Base-by-base conservation (phyloP, 2,329 filamentous ascomycete species). In the Lecanicillium sp. region DNA sequence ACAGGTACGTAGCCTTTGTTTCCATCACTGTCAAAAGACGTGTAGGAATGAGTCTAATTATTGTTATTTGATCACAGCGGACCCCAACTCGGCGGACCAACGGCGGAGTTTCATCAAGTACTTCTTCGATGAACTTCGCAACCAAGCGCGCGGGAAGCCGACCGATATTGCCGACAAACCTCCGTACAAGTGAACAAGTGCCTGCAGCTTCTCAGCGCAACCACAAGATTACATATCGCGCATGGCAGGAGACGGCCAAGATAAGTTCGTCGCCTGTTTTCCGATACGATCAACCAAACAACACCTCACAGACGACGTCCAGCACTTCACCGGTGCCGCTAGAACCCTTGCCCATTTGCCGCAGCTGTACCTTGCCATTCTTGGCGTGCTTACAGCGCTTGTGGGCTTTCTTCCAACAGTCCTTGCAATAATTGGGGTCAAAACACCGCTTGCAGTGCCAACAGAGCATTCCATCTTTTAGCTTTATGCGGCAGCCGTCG, bases 81-180 rank as follows among this genome's bases (percentile, higher is more conserved):
- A 69, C 14, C 61, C 59, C 0, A 54, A 57, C 18, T 43, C 51
- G 4, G 35, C 31, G 12, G 44, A 40, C 5, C 47, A 49, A 6
- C 35, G 47, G 1, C 44, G 49, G 7, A 48, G 48, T 3, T 75
- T 76, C 42, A 29, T 70, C 2, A 61, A 54, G 25, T 61, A 73
- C 44, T 77, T 77, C 32, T 15, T 67, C 27, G 61, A 72, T 9
- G 72, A 77, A 54, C 38, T 77, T 4, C 63, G 61, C 47, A 73
- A 71, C 38, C 72, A 77, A 47, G 52, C 62, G 9, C 58, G 60
- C 9, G 71, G 71, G 4, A 66, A 56, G 15, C 65, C 68, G 31
- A 67, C 58, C 10, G 56, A 69, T 3, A 48, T 60, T n/a, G n/a
- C n/a, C 3, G 38, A 51, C 13, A 53, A 55, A 18, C 48, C 47